phyloP scores from a whole-genome alignment of 495 filamentous ascomycete genomes.

The Aspergillus sclerotiicarbonarius region DNA sequence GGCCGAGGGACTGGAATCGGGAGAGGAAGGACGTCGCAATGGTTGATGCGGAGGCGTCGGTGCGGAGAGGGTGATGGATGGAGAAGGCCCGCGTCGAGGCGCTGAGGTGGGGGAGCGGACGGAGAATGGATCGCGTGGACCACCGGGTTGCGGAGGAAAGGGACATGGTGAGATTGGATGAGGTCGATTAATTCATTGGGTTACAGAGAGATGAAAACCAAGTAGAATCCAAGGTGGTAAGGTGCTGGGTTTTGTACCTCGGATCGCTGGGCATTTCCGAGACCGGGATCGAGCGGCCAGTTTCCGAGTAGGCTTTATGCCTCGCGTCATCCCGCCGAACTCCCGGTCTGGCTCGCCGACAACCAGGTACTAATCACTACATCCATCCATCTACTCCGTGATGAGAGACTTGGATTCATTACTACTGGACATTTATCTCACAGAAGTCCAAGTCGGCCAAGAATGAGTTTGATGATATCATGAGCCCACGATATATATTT shows the following conservation, averaged over 20 bases:
- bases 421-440: no score
- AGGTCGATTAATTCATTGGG: not conserved
- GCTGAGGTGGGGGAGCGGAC: not conserved
- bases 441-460: no score
- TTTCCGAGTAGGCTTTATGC: conserved; percentile 13
- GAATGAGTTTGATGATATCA: no score
- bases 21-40: conserved; percentile 45
- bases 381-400: no score
- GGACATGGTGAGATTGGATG: conserved; percentile 3
- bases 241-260: conserved; percentile 7
- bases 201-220: not conserved
- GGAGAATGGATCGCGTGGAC: not conserved
- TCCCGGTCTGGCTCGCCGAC: no score
- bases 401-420: no score
- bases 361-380: no score
- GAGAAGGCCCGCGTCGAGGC: conserved; percentile 16
- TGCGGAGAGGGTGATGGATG: conserved; percentile 6
- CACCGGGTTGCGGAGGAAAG: not conserved
- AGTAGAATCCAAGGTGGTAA: no score
- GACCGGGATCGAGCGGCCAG: conserved; percentile 12
- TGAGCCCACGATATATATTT: no score
- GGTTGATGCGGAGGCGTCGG: conserved; percentile 22
- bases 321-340: no score
- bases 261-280: conserved; percentile 10
- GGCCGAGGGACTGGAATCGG: conserved; percentile 40